These are phyloP conservation scores for Trametes villosa DNA, from an alignment of 768 basidiomycete species.

Conservation along the genomic window DNA sequence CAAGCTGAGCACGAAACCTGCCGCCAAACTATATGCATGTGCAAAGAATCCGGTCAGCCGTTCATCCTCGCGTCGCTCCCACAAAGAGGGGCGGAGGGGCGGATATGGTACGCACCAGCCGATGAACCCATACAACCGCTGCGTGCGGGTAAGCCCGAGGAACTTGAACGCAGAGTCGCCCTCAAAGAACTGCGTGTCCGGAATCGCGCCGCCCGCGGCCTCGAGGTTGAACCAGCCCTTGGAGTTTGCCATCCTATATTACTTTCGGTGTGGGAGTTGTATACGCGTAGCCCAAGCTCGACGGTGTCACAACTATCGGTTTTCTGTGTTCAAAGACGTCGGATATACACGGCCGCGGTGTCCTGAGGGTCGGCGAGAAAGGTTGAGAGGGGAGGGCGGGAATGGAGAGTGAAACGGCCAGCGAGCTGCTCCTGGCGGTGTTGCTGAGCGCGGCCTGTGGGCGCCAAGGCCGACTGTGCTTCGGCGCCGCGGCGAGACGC, in stretches of 20 bases:
- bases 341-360: not conserved
- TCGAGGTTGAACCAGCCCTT: slow-evolving; percentile 92
- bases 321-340: too few relatives aligned
- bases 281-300: too few relatives aligned
- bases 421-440: slow-evolving; percentile 23
- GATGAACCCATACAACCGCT: slow-evolving; percentile 84
- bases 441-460: slow-evolving; percentile 14
- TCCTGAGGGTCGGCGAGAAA: not conserved
- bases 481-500: slow-evolving; percentile 9
- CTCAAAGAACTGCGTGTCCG: slow-evolving; percentile 85
- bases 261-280: not conserved
- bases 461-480: slow-evolving; percentile 17
- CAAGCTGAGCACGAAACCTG: slow-evolving; percentile 81
- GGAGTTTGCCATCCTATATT: slow-evolving; percentile 44
- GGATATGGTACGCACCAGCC: slow-evolving; percentile 62
- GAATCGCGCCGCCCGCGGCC: slow-evolving; percentile 59
- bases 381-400: not conserved
- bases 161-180: slow-evolving; percentile 87
- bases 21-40: slow-evolving; percentile 53
- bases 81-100: not conserved
- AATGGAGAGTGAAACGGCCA: slow-evolving; percentile 9
- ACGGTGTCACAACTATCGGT: not conserved
- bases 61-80: not conserved
- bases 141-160: slow-evolving; percentile 76
- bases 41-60: not conserved